phyloP scores from a whole-genome alignment of 768 basidiomycete species.

The Pisolithus orientalis region DNA sequence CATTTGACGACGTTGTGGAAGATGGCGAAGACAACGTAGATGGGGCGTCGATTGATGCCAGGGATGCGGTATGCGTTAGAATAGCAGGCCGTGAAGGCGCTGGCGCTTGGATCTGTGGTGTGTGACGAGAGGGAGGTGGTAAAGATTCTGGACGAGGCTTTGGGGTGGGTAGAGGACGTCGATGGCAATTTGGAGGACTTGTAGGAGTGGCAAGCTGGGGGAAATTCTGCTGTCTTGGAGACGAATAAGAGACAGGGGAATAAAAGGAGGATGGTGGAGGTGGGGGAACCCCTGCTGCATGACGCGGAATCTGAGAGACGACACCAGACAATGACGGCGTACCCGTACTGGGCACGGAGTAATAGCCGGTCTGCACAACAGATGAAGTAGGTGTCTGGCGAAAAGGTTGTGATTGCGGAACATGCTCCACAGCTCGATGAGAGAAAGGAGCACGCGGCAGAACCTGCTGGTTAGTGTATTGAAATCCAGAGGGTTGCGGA shows the following conservation, averaged over 20 bases:
- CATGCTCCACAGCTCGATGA: slow-evolving; percentile 5
- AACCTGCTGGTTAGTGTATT: slow-evolving; percentile 8
- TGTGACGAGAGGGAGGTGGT: slow-evolving; percentile 14
- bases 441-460: slow-evolving; percentile 11
- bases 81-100: slow-evolving; percentile 27
- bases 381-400: slow-evolving; percentile 14
- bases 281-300: slow-evolving; percentile 11
- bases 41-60: slow-evolving; percentile 6
- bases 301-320: slow-evolving; percentile 2
- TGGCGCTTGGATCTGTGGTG: slow-evolving; percentile 23
- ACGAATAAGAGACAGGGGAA: not conserved
- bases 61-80: slow-evolving; percentile 16
- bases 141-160: slow-evolving; percentile 23
- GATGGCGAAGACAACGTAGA: slow-evolving; percentile 10
- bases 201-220: not conserved
- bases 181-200: slow-evolving; percentile 9
- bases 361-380: slow-evolving; percentile 5
- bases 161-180: slow-evolving; percentile 24
- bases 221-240: not conserved
- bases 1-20: slow-evolving; percentile 9
- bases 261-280: slow-evolving; percentile 10
- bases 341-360: not conserved
- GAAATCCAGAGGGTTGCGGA: slow-evolving; percentile 15
- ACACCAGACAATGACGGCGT: slow-evolving; percentile 3
- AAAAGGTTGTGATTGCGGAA: slow-evolving; percentile 12